Base-by-base conservation (phyloP, 2,329 filamentous ascomycete species). In the Bipolaris bicolor region DNA sequence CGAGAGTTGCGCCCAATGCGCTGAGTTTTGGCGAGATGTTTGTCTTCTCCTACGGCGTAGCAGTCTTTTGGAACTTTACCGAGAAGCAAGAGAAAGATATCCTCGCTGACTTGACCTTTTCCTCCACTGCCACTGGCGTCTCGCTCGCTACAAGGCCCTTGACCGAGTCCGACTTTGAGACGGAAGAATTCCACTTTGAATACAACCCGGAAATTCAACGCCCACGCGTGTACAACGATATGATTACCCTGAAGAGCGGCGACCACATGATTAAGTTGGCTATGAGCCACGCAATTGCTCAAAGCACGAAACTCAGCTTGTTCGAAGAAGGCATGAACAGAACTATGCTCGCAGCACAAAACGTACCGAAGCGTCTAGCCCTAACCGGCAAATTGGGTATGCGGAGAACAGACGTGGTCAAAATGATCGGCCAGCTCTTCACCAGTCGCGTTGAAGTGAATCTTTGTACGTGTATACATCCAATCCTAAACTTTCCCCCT, bases 211-310 rank as follows among this genome's bases (percentile, higher is more conserved):
- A 91, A 56, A 92, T 95, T 33, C 89, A 92, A 61, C 86, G 93
- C 48, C 95, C 95, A 4, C 86, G 95, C 55, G 90, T 99, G 29
- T 99, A 96, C 80, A 98, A 99, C 78, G 95, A 99, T 77, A 99
- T 99, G 95, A 98, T 99, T 69, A 99, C 95, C 0, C 81, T 99
- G 43, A 85, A 96, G 61, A 96, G 92, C 58, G 89, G 91, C 37
- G 95, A 99, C 78, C 95, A 99, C 79, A 98, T 99, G 94, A 96
- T 98, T 74, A 98, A 98, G 78, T 83, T 99, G 15, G 92, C 94
- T 33, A 99, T 99, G 81, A 96, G 91, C 75, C 95, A 99, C 74
- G 95, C 93, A 36, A 97, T 99, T 66, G 92, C 92, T 0, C 95
- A 99, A 77, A 97, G 93, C 76, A 99, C 95, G 0, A 98, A 97